Evolutionary conservation across 2,329 filamentous ascomycete genomes (phyloP).

Genomic region (Cladophialophora immunda): DNA sequence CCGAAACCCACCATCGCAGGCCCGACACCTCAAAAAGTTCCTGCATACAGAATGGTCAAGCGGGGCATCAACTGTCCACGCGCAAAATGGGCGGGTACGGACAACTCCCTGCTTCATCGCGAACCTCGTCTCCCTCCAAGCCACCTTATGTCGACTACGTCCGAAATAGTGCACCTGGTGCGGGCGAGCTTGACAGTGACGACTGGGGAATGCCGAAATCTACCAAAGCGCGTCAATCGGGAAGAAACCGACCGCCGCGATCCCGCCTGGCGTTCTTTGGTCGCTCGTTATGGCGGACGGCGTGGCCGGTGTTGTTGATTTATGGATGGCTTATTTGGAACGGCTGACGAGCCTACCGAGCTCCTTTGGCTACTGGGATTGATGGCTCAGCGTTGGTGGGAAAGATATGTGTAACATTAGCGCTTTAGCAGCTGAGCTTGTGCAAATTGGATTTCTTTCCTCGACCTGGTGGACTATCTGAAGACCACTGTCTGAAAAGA

Average conservation of each 20-base stretch:
- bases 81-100: slow-evolving; percentile 38
- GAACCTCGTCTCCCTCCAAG: slow-evolving; percentile 64
- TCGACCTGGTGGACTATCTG: background rate
- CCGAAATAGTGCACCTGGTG: slow-evolving; percentile 29
- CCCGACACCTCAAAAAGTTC: slow-evolving; percentile 42
- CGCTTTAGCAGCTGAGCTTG: background rate
- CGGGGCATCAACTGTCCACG: slow-evolving; percentile 30
- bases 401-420: background rate
- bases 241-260: slow-evolving; percentile 51
- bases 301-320: slow-evolving; percentile 68
- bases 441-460: background rate
- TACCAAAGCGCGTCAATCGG: slow-evolving; percentile 23
- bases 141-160: slow-evolving; percentile 56
- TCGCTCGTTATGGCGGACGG: slow-evolving; percentile 68
- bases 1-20: slow-evolving; percentile 44
- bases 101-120: slow-evolving; percentile 50
- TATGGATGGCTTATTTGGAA: slow-evolving; percentile 72
- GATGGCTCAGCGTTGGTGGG: background rate
- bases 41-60: slow-evolving; percentile 26
- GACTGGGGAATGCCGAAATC: slow-evolving; percentile 35
- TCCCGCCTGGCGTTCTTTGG: slow-evolving; percentile 68
- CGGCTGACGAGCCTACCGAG: background rate
- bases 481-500: background rate
- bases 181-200: slow-evolving; percentile 26
- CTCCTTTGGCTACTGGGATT: background rate